Evolutionary conservation across 1,284 basidiomycete genomes (phyloP), one percentile per base, ranked within the genome.

Genomic region (Cryptococcus amylolentus): DNA sequence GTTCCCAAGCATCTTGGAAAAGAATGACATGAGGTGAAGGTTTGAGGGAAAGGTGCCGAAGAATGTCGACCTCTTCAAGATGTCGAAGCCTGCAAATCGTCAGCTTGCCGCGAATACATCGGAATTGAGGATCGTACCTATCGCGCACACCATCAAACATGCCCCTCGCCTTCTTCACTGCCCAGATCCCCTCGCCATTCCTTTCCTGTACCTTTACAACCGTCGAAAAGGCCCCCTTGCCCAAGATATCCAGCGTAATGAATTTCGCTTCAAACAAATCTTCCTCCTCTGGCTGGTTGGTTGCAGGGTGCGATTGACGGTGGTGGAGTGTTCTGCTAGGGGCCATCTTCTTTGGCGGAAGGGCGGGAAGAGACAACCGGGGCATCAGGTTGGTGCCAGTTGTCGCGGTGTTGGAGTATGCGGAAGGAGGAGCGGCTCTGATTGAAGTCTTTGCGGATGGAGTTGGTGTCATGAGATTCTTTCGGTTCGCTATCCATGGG

Each of bases 1-100:
- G 90, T 77, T 99, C 95, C 96, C 96, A 98, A 56, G 91, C 93
- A 78, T 96, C 91, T 57, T 91, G 82, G 66, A 96, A 94, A n/a
- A 83, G 83, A 48, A 98, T 84, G 18, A 98, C 86, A 74, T 95
- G 91, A 1, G 84, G 84, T 77, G 89, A 87, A 43, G 70, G 70
- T 20, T 28, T 57, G 31, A 58, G 73, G 3, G 85, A 85, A 23
- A 98, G 83, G 68, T 91, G 87, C 61, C 89, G 85, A 39, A 98
- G 82, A 60, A 96, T 87, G 67, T 97, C 91, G 43, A 96, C 92
- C 79, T 99, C 96, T 77, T 99, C 96, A 5, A 92, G 84, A 65
- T 97, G 83, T 31, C 95, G 88, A 53, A 89, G 80, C 54, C 91
- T 93, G 60, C 28, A 53, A 57, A 13, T 31, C 35, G 28, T 68